phyloP scores from a whole-genome alignment of 352 stramenopile species.

The Pythium utonaiense region DNA sequence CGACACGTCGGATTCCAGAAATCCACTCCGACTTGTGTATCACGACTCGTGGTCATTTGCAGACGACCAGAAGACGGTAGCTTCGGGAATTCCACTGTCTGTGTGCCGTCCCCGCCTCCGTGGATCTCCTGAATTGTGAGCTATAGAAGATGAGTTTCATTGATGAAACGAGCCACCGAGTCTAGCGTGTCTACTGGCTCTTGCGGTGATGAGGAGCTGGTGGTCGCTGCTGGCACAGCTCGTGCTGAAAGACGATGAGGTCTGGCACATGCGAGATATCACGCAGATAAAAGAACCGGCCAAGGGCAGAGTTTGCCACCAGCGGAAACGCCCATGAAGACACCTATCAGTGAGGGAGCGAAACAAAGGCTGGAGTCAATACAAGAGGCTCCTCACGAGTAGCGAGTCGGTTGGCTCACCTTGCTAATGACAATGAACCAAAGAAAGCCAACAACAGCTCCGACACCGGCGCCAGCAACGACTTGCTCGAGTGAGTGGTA shows the following conservation, averaged over 20 bases:
- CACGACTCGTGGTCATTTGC: too few species aligned
- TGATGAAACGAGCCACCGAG: too few species aligned
- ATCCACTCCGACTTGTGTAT: too few species aligned
- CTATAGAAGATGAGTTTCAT: too few species aligned
- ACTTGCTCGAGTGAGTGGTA: slow-evolving; percentile 83
- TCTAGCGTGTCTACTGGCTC: slow-evolving; percentile 4
- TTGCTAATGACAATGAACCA: slow-evolving; percentile 52
- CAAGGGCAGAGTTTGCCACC: slow-evolving; percentile 42
- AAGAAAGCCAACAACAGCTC: slow-evolving; percentile 33
- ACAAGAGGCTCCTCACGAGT: not conserved
- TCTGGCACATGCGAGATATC: slow-evolving; percentile 75
- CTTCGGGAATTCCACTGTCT: too few species aligned
- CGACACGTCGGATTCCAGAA: too few species aligned
- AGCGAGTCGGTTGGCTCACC: slow-evolving; percentile 3
- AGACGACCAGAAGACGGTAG: too few species aligned
- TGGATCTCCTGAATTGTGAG: too few species aligned
- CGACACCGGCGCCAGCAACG: slow-evolving; percentile 44
- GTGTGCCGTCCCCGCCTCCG: too few species aligned
- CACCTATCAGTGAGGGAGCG: slow-evolving; percentile 26
- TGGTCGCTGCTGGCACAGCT: slow-evolving; percentile 34
- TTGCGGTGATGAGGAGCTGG: not conserved
- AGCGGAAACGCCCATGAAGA: slow-evolving; percentile 55
- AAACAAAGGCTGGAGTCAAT: not conserved
- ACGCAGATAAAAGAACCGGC: slow-evolving; percentile 60
- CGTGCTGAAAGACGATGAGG: slow-evolving; percentile 75